A percentile compares a stretch with the other conserved stretches of the same genome.
These are phyloP conservation scores for Salix udensis DNA, from an alignment of 345 rosid species.

Conservation along the genomic window DNA sequence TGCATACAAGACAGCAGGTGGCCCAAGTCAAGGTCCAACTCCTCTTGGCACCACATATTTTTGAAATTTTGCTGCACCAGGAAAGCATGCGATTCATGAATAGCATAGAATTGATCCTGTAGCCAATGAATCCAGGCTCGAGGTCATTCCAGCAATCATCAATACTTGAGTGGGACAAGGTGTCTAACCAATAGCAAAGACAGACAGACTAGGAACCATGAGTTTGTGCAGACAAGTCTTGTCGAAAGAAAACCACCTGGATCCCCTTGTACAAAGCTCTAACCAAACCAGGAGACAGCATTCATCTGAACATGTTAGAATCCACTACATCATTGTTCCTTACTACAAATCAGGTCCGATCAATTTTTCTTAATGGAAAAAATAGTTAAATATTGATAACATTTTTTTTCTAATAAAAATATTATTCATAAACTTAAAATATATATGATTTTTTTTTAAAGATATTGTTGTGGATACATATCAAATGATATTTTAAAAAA, in stretches of 20 bases:
- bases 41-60: not conserved
- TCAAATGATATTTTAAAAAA: too few species aligned
- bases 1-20: too few species aligned
- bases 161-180: not conserved
- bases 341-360: too few species aligned
- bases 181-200: not conserved
- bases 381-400: too few species aligned
- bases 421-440: too few species aligned
- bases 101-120: too few species aligned
- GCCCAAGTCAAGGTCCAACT: not conserved
- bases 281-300: not conserved
- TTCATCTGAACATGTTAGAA: not conserved
- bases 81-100: not conserved
- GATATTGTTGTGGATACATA: too few species aligned
- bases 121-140: not conserved
- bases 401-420: too few species aligned
- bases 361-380: too few species aligned
- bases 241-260: not conserved
- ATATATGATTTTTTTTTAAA: too few species aligned
- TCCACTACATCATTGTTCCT: not conserved
- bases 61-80: not conserved
- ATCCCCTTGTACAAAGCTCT: not conserved
- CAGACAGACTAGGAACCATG: not conserved
- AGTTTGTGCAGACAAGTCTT: not conserved
- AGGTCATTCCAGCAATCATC: not conserved